Evolutionary conservation across 495 filamentous ascomycete genomes (phyloP).

Genomic region (Talaromyces thailandensis): DNA sequence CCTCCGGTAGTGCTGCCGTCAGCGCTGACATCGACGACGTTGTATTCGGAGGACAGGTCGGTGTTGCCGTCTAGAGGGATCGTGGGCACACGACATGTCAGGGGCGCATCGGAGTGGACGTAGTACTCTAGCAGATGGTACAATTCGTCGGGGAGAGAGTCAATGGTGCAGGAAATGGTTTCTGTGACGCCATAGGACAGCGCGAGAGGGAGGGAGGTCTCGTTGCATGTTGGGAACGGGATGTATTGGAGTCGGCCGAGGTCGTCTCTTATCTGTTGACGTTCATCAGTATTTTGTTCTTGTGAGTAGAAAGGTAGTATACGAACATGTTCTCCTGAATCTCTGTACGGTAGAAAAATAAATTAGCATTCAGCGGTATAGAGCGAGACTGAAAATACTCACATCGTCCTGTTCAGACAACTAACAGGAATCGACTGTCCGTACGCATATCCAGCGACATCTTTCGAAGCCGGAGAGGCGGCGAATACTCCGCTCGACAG

Average conservation of each 20-base stretch:
- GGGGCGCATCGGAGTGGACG: slow-evolving; percentile 89
- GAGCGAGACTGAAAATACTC: slow-evolving; percentile 16
- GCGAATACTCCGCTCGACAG: not conserved
- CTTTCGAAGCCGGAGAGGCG: not conserved
- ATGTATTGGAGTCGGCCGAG: slow-evolving; percentile 85
- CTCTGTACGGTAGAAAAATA: slow-evolving; percentile 20
- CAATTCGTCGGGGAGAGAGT: slow-evolving; percentile 73
- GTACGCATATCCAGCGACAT: slow-evolving; percentile 28
- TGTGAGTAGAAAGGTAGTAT: slow-evolving; percentile 3
- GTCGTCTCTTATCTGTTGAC: slow-evolving; percentile 63
- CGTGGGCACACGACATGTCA: slow-evolving; percentile 85
- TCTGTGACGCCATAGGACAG: slow-evolving; percentile 70
- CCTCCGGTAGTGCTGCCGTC: not conserved
- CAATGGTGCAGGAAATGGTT: slow-evolving; percentile 88
- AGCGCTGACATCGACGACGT: not conserved
- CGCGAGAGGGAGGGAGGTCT: slow-evolving; percentile 72
- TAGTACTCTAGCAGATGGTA: slow-evolving; percentile 99
- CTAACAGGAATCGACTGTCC: slow-evolving; percentile 51
- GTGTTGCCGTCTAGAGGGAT: slow-evolving; percentile 43
- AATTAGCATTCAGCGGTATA: not conserved
- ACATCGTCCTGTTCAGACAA: slow-evolving; percentile 62
- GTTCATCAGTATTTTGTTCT: not conserved
- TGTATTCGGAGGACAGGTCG: slow-evolving; percentile 13
- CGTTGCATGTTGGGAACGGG: slow-evolving; percentile 86
- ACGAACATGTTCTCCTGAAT: slow-evolving; percentile 56